Evolutionary conservation across 2,329 filamentous ascomycete genomes (phyloP), one percentile per base, ranked within the genome.

Genomic region (Trichoderma sp.): DNA sequence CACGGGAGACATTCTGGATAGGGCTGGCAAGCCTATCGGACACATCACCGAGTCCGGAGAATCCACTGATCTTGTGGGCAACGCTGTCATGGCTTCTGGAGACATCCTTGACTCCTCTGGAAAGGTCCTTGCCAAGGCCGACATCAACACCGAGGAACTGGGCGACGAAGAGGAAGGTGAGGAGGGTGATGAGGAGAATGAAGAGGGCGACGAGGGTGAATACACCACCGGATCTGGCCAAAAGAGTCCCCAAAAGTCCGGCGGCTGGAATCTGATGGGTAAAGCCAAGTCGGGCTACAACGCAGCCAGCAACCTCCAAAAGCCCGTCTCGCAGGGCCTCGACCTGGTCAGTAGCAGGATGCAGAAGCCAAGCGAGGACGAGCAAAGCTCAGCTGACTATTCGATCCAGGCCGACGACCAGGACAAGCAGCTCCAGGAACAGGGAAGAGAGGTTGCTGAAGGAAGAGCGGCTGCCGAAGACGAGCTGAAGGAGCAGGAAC

Each of bases 1-100:
- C 70, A 73, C 76, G 27, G 83, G 83, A 19, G 82, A 84, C 19
- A 80, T 84, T 21, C 75, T 85, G 47, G 82, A 85, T 68, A 76
- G 81, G 13, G 73, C 80, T 13, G 83, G 82, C 63, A 82, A 83
- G 63, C 77, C 76, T 10, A 74, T 85, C 53, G 83, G 83, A 66
- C 82, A 76, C 70, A 76, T 85, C 68, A 76, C 77, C 63, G 79
- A 81, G 53, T 79, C 80, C 27, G 71, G 76, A 61, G 79, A 84
- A 55, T 72, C 80, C 35, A 77, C 80, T 64, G 79, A 82, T 40
- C 76, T 85, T 13, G 75, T 78, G 49, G 83, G 83, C 47, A 82
- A 79, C 72, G 78, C 79, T 47, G 80, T 82, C 40, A 80, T 76
- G 29, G 72, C 74, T 6, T 75, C 75, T 10, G 80, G 80, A 14